These are phyloP conservation scores for Globisporangium paddicum DNA, from an alignment of 352 stramenopile species.

Conservation along the genomic window DNA sequence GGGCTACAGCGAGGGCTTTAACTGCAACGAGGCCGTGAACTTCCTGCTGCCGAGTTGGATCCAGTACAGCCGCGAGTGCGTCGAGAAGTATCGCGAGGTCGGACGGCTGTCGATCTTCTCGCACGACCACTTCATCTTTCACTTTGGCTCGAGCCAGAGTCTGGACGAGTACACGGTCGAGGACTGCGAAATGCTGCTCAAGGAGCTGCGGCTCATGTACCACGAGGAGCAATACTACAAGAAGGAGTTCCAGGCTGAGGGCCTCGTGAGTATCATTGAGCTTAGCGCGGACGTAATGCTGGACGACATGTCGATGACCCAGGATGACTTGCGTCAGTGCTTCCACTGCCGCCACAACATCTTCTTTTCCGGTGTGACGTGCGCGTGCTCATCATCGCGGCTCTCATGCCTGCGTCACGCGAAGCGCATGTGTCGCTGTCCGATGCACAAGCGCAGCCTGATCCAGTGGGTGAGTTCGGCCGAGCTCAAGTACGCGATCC, in stretches of 20 bases:
- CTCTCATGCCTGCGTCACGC: constrained; percentile 63
- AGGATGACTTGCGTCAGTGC: constrained; percentile 68
- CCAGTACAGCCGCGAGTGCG: constrained; percentile 64
- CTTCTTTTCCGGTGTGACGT: constrained; percentile 79
- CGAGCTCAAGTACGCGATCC: constrained; percentile 66
- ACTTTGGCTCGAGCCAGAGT: constrained; percentile 63
- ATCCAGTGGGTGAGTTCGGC: constrained; percentile 63
- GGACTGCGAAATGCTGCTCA: constrained; percentile 65
- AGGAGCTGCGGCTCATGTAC: constrained; percentile 59
- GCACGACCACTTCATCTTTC: constrained; percentile 78
- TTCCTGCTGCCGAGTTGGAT: constrained; percentile 86
- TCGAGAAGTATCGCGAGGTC: constrained; percentile 64
- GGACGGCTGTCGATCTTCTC: constrained; percentile 71
- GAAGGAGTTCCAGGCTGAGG: constrained; percentile 35
- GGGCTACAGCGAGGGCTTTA: constrained; percentile 96
- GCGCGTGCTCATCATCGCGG: constrained; percentile 47
- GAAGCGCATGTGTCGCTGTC: constrained; percentile 60
- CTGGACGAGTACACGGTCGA: constrained; percentile 51
- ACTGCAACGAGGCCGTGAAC: constrained; percentile 89
- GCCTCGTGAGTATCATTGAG: constrained; percentile 51
- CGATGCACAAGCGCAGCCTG: constrained; percentile 45
- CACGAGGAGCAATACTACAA: constrained; percentile 66
- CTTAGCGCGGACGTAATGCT: constrained; percentile 62
- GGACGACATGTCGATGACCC: constrained; percentile 66
- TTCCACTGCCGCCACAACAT: constrained; percentile 72